Conservation (phyloP, 2,329 filamentous ascomycete genomes). For the Ilyonectria sp. region DNA sequence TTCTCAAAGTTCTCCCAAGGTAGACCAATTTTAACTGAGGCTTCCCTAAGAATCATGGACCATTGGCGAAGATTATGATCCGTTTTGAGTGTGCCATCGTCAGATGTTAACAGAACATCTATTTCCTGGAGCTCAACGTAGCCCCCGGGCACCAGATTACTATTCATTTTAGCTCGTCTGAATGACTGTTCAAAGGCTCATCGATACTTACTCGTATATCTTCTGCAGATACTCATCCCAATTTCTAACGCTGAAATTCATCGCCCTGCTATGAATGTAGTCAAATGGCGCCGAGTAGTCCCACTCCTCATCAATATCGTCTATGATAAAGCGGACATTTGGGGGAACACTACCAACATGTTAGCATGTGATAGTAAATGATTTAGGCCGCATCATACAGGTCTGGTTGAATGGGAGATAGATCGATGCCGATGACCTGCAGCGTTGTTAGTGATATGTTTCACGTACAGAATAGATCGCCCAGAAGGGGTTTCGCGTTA, state of each 20-base stretch:
- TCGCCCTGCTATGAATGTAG: neutral
- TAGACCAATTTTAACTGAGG: neutral
- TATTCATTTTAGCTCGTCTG: neutral
- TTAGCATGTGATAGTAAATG: neutral
- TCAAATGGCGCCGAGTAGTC: neutral
- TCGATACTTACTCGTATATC: neutral
- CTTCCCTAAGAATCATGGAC: neutral
- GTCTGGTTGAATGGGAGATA: conserved; percentile 28
- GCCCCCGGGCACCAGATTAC: neutral
- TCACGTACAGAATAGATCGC: neutral
- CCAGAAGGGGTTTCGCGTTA: neutral
- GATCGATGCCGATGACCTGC: conserved; percentile 20
- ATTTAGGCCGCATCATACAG: conserved; percentile 7
- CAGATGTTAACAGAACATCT: neutral
- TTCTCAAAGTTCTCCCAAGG: neutral
- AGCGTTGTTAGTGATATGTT: neutral
- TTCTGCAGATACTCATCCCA: neutral
- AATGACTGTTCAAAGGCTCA: neutral
- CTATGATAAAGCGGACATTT: neutral
- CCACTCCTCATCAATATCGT: neutral
- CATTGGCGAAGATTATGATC: neutral
- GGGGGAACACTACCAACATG: neutral
- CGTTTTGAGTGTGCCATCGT: neutral
- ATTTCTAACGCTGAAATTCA: neutral
- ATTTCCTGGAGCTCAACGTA: neutral